A percentile compares a stretch with the other conserved stretches of the same genome.
Evolutionary conservation across 2,329 filamentous ascomycete genomes (phyloP).

Genomic region (Elsinoe necatrix): DNA sequence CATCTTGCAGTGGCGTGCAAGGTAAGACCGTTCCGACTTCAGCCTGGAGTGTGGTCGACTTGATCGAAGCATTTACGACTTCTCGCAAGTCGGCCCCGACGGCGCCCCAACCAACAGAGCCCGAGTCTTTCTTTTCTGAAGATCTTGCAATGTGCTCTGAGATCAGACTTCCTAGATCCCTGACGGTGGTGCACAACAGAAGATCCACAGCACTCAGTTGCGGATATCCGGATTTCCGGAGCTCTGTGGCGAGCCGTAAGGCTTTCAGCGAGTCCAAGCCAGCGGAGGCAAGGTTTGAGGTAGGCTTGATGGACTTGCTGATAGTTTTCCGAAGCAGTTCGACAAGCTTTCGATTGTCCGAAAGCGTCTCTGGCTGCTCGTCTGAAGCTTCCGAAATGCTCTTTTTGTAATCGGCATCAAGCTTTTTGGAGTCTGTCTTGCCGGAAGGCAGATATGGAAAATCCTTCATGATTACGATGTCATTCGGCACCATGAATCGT

Average conservation of each 20-base stretch:
- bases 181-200: constrained; percentile 47
- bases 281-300: constrained; percentile 42
- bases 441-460: constrained; percentile 75
- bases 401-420: constrained; percentile 41
- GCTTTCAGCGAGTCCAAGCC: constrained; percentile 61
- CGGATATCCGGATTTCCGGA: constrained; percentile 50
- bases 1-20: constrained; percentile 66
- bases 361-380: not conserved
- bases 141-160: not conserved
- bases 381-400: constrained; percentile 37
- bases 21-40: constrained; percentile 38
- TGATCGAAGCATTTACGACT: not conserved
- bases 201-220: constrained; percentile 52
- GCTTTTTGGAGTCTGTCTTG: constrained; percentile 54
- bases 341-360: constrained; percentile 30
- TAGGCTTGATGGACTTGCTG: constrained; percentile 16
- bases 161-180: constrained; percentile 19
- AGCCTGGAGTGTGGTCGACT: not conserved
- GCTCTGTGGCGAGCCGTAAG: constrained; percentile 54
- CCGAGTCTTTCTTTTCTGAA: not conserved
- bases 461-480: constrained; percentile 54
- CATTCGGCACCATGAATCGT: constrained; percentile 71
- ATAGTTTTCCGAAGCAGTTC: constrained; percentile 18
- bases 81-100: not conserved
- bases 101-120: not conserved